Base-by-base conservation (phyloP, 495 filamentous ascomycete species). In the Lentithecium fluviatile region DNA sequence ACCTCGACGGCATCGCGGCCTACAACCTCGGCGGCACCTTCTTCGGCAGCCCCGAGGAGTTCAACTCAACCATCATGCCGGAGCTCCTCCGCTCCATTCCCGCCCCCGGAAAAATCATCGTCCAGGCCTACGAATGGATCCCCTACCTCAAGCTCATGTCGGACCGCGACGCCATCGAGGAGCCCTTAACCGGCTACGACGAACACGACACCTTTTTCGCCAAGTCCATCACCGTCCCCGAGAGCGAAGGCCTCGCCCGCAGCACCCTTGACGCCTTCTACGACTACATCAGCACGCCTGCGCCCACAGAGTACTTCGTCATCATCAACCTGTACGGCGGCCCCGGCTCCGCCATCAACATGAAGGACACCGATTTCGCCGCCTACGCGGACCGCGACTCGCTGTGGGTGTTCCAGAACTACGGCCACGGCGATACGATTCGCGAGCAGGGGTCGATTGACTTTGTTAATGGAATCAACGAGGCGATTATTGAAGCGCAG, bases 351-450 rank as follows among this genome's bases (percentile, higher is more conserved):
- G 40, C 53, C 2, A 64, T 69, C 24, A 69, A 65, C 49, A 38
- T n/a, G 20, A 62, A 62, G 21, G 34, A 43, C 24, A 62, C 38
- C 4, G 25, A 47, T 1, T 62, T 62, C 57, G 58, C 66, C 17
- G 58, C 84, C n/a, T 88, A 83, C 65, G 74, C 74, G 6, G 80
- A 83, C 63, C 76, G 85, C 11, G 67, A 83, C 48, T 71, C 70
- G 8, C 72, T 66, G 11, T 68, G 65, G 65, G 54, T 45, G 13
- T 56, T 70, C 17, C 71, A 72, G 38, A 60, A 64, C 36, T 68
- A 68, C 40, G 64, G 7, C 76, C 19, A 32, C 29, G 29, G 29
- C 29, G 29, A 32, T 32, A 32, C 29, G 4, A 32, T 32, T 10
- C 3, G 26, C 0, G 75, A 58, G 74, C 20, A 6, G 13, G 58